Base-by-base conservation (phyloP, 768 basidiomycete genomes). In the Galerina marginata region DNA sequence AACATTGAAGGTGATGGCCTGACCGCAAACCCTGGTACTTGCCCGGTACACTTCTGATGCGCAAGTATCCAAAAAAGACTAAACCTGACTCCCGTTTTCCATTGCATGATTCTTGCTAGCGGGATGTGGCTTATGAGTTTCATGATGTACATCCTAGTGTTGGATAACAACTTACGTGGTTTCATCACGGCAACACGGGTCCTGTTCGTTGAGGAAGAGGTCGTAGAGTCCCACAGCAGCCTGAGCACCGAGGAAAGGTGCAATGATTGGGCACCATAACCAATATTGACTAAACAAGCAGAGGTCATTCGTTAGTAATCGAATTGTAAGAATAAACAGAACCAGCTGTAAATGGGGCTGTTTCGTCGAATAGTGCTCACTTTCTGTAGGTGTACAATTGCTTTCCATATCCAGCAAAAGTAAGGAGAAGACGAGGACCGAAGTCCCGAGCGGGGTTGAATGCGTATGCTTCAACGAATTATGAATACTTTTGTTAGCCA, bases 331-430 rank as follows among this genome's bases (percentile, higher is more conserved):
- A 47, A 20, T 20, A 20, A 20, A 20, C 20, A 20, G 20, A 20
- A 20, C 5, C 10, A 25, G 29, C 29, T 7, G 29, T 4, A 33
- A 7, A 33, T 5, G 29, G 29, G 7, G 7, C 4, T 4, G 7
- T 29, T 15, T 6, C 42, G 12, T 26, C 11, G 39, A 33, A 33
- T 33, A 7, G 7, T 52, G 44, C 83, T 47, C 71, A 84, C 79
- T 74, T 77, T 63, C 79, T 69, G 62, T 75, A 81, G 10, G 72
- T 75, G 59, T 72, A 81, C 9, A 81, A 77, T 53, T 72, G 69
- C 39, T 71, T 77, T 36, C 89, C 89, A 65, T 90, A 92, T 2
- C 90, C 90, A 7, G 83, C 88, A 81, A 90, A 86, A 4, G 89
- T 82, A 1, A 88, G 89, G 65, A 90, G 71, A 52, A 92, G 72